Evolutionary conservation across 2,329 filamentous ascomycete species (phyloP), one percentile per base, ranked within the genome.

Genomic region (Aspergillus clavatus): DNA sequence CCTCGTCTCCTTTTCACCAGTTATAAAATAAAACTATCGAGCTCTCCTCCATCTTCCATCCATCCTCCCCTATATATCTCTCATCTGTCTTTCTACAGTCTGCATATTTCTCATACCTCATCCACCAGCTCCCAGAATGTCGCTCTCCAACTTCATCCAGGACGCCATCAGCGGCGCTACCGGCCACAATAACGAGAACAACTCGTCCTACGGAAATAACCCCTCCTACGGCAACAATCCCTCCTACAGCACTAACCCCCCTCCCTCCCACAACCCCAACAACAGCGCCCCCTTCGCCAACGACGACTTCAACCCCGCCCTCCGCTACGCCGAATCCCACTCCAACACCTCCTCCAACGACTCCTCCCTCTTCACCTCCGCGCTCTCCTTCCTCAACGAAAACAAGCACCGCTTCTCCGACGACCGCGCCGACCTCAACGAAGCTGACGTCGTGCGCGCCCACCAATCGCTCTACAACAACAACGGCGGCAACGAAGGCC

Each of bases 381-480:
- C 79, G 1, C 62, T 85, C 18, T 71, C 73, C 42, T 72, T 77
- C 62, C 68, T 86, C 29, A 53, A 64, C 8, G 51, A 60, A 2
- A 64, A 69, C 12, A 74, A 80, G 59, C 69, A 74, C 21, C 63
- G 70, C 16, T 65, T 77, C 28, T 47, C 58, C 3, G 62, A 72
- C 29, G 67, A 74, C 29, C 23, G 8, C 5, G 72, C 78, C 43
- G 73, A 78, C 26, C 61, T 86, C 14, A 77, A 86, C 54, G 81
- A 86, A 62, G 64, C 80, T 40, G 72, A 87, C 49, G 84, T 86
- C 14, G 79, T 91, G 18, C 74, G 79, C 55, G 80, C 86, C 54
- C 89, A 96, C 72, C 78, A 89, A 71, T 77, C 85, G 47, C 80
- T 84, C 59, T 95, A 89, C 62, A 79, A 77, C 26, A 67, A 67